These are phyloP conservation scores for Saturnispora diversa DNA, from an alignment of 805 yeast genomes.

Conservation along the genomic window DNA sequence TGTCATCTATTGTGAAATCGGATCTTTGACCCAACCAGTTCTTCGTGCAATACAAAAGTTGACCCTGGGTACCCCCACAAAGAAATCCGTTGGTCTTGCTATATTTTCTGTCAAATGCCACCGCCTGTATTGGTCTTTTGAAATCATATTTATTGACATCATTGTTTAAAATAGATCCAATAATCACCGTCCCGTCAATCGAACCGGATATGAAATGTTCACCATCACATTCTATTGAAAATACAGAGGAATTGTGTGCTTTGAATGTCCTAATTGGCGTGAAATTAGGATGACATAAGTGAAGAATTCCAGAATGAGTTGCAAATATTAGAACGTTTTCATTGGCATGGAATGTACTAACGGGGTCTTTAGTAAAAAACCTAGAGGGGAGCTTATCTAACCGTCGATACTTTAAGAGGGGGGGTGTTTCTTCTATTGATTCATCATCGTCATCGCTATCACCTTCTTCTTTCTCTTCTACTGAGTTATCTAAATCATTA, in stretches of 20 bases:
- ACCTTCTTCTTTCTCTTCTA: conserved; percentile 8
- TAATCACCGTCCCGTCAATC: conserved; percentile 86
- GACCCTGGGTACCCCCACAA: conserved; percentile 88
- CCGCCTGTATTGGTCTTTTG: conserved; percentile 82
- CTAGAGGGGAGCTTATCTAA: conserved; percentile 57
- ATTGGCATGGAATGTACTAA: conserved; percentile 59
- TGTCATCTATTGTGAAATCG: conserved; percentile 56
- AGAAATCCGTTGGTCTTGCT: conserved; percentile 54
- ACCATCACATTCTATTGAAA: conserved; percentile 69
- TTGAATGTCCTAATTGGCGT: conserved; percentile 61
- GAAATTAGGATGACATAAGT: conserved; percentile 54
- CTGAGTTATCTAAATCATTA: neutral
- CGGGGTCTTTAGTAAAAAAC: conserved; percentile 67
- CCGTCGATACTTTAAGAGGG: conserved; percentile 67
- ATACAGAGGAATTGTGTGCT: conserved; percentile 79
- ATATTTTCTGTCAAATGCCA: conserved; percentile 70
- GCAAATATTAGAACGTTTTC: conserved; percentile 68
- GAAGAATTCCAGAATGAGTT: conserved; percentile 80
- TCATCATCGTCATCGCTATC: conserved; percentile 20
- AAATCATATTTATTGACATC: conserved; percentile 74
- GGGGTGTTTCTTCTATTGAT: conserved; percentile 53
- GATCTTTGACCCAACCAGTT: conserved; percentile 83
- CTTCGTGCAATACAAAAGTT: conserved; percentile 61
- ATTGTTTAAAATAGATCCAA: conserved; percentile 55
- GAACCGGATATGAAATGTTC: conserved; percentile 76